Conservation (phyloP, 495 filamentous ascomycete species). For the Aspergillus nanangensis region DNA sequence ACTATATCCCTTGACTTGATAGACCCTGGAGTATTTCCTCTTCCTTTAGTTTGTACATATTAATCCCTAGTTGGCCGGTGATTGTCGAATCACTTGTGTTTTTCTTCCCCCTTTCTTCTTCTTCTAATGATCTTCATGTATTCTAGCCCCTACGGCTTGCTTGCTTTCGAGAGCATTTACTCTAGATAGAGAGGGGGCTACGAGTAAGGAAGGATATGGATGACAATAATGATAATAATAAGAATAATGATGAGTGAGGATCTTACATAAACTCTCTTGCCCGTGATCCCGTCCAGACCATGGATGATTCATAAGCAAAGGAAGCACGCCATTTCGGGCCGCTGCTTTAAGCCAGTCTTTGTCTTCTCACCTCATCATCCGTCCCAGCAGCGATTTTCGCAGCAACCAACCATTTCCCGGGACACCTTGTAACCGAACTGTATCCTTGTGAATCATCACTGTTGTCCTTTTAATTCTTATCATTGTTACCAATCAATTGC, state of each 20-base stretch:
- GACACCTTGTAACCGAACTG: too few species aligned
- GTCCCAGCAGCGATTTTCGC: background rate
- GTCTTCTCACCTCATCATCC: slow-evolving; percentile 5
- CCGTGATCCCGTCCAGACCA: slow-evolving; percentile 16
- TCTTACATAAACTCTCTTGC: too few species aligned
- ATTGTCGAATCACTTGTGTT: too few species aligned
- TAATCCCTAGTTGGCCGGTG: too few species aligned
- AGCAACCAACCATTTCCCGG: slow-evolving; percentile 5
- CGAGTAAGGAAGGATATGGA: background rate
- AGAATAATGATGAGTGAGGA: slow-evolving; percentile 2
- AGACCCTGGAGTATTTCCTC: background rate
- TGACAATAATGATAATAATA: slow-evolving; percentile 8
- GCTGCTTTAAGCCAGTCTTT: slow-evolving; percentile 13
- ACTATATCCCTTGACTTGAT: slow-evolving; percentile 3
- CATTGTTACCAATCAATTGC: too few species aligned
- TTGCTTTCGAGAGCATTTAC: too few species aligned
- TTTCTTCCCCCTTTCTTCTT: too few species aligned
- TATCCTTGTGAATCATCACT: too few species aligned
- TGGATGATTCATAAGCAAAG: slow-evolving; percentile 20
- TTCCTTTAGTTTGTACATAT: too few species aligned
- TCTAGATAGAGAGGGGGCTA: background rate
- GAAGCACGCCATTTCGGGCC: slow-evolving; percentile 20
- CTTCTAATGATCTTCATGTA: too few species aligned
- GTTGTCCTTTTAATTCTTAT: too few species aligned
- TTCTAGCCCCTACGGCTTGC: too few species aligned